Evolutionary conservation across 164 flowering plant species (phyloP), one percentile per base, ranked within the genome.

Genomic region (Stephania yunnanensis): DNA sequence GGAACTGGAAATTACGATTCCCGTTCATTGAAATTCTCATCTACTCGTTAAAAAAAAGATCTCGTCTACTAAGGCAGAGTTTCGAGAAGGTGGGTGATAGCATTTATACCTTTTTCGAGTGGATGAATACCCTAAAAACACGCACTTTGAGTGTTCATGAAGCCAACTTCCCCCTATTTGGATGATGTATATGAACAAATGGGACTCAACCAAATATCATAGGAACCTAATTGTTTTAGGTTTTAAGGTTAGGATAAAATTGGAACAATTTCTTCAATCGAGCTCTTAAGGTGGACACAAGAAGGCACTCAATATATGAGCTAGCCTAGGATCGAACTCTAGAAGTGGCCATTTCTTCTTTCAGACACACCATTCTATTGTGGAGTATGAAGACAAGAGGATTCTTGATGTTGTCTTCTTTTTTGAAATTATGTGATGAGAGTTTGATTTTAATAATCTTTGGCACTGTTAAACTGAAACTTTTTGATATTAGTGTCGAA

Each of bases 361-460:
- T 25, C 46, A 8, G 53, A 61, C 0, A 55, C 30, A 1, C 77
- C 80, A 63, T 78, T 78, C 74, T 78, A 77, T 50, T 78, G 71
- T 67, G 68, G 25, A 25, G 25, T 25, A 25, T 25, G 25, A 25
- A 25, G 25, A 25, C 25, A 25, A 25, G 25, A 25, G 25, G 25
- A 25, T 25, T 25, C 25, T 25, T 25, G 25, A 25, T 25, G 25
- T 25, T 0, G 25, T 25, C 80, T 76, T 48, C 78, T 45, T 22
- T 52, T 53, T 58, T 74, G 73, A 65, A 81, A 78, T 29, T 30
- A 78, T 6, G 66, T 65, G 10, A 76, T 22, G 4, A 77, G 19
- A 5, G 66, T 17, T 71, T 78, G 80, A 55, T 81, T 77, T 45
- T 77, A 81, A 58, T 77, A 77, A 10, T 81, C 80, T 22, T 73